Conservation (phyloP, 2,329 filamentous ascomycete species). For the Talaromyces amestolkiae region DNA sequence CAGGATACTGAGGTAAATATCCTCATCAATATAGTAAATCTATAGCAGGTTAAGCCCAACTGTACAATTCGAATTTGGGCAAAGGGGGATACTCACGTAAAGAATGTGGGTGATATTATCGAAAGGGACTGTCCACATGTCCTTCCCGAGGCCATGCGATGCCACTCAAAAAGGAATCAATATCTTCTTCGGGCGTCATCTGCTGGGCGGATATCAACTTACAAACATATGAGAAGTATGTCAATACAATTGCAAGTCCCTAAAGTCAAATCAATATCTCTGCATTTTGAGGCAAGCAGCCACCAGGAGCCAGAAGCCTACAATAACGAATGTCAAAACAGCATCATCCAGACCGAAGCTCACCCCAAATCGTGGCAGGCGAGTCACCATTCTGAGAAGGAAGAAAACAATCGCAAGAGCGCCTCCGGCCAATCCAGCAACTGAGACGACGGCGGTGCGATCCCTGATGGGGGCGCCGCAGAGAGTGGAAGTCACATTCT, state of each 20-base stretch:
- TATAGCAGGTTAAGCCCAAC: slow-evolving; percentile 26
- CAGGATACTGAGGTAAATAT: slow-evolving; percentile 34
- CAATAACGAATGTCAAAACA: background rate
- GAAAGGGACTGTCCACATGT: slow-evolving; percentile 47
- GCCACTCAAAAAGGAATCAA: background rate
- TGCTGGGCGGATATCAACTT: background rate
- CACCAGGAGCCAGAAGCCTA: background rate
- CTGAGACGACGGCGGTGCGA: slow-evolving; percentile 31
- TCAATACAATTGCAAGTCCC: background rate
- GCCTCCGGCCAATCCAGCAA: background rate
- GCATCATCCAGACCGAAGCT: background rate
- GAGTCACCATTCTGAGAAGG: background rate
- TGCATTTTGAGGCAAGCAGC: background rate
- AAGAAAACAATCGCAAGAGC: background rate
- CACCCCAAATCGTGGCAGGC: background rate
- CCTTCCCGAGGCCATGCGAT: slow-evolving; percentile 23
- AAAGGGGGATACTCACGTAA: slow-evolving; percentile 27
- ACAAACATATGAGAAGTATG: background rate
- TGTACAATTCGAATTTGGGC: background rate
- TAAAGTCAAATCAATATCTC: background rate
- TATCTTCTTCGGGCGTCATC: background rate
- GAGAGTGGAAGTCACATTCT: slow-evolving; percentile 42
- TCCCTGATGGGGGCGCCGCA: slow-evolving; percentile 42
- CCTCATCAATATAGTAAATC: slow-evolving; percentile 33
- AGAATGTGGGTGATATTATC: slow-evolving; percentile 45